These are phyloP conservation scores for Candida ipomoeae DNA, from an alignment of 805 yeast species.

Conservation along the genomic window DNA sequence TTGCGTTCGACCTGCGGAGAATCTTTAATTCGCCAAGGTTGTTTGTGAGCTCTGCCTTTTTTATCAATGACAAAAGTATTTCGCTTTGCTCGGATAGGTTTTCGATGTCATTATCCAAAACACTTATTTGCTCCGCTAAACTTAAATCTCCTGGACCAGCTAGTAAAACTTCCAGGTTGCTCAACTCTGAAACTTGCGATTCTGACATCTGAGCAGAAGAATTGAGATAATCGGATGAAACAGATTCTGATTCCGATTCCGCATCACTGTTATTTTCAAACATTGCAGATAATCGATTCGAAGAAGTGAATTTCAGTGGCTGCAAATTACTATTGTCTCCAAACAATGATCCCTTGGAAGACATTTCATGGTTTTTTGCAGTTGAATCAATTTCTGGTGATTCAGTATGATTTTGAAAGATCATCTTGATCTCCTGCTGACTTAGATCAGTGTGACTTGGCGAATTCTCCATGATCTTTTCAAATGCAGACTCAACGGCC, in stretches of 20 bases:
- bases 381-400: not conserved
- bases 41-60: constrained; percentile 82
- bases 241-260: constrained; percentile 31
- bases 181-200: constrained; percentile 10
- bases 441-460: constrained; percentile 6
- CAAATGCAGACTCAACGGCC: constrained; percentile 67
- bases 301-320: not conserved
- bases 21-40: constrained; percentile 66
- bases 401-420: not conserved
- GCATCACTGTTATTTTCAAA: constrained; percentile 36
- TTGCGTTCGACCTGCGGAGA: constrained; percentile 59
- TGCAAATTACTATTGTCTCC: constrained; percentile 9
- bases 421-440: constrained; percentile 1
- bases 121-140: constrained; percentile 61
- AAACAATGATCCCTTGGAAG: constrained; percentile 8
- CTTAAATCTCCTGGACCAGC: constrained; percentile 70
- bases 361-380: not conserved
- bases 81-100: constrained; percentile 56
- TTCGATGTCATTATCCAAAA: constrained; percentile 54
- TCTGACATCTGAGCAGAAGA: constrained; percentile 7
- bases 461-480: constrained; percentile 46
- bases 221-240: constrained; percentile 18
- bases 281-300: constrained; percentile 23
- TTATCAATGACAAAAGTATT: constrained; percentile 62
- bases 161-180: constrained; percentile 36